A percentile compares a stretch with the other conserved stretches of the same genome.
These are phyloP conservation scores for Blastocladiella emersonii DNA, from an alignment of 371 early-diverging fungal genomes.

Conservation along the genomic window DNA sequence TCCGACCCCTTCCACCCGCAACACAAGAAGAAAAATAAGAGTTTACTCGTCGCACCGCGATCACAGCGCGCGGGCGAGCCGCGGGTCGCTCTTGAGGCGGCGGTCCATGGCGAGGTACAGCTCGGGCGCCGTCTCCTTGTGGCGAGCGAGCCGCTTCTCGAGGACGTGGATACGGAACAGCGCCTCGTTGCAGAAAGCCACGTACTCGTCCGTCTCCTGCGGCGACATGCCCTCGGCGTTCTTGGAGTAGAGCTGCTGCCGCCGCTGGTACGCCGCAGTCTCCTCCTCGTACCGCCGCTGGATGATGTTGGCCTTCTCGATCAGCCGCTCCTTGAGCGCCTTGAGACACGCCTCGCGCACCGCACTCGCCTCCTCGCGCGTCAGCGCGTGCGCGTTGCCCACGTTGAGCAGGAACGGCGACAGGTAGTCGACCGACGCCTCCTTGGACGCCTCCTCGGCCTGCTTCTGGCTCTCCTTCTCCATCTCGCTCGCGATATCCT, in stretches of 20 bases:
- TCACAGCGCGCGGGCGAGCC: constrained; percentile 14
- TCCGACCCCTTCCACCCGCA: too few species aligned
- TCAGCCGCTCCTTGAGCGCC: constrained; percentile 27
- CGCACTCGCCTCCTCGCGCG: constrained; percentile 23
- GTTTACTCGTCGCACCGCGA: too few species aligned
- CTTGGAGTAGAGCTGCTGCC: constrained; percentile 30
- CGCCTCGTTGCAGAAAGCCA: constrained; percentile 33
- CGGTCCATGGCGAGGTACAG: constrained; percentile 30
- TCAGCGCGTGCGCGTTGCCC: constrained; percentile 16
- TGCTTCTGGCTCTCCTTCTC: constrained; percentile 28
- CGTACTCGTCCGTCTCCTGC: constrained; percentile 38
- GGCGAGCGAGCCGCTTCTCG: constrained; percentile 36
- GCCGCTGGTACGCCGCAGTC: constrained; percentile 29
- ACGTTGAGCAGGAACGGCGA: constrained; percentile 39
- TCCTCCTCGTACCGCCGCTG: constrained; percentile 35
- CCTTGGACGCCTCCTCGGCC: constrained; percentile 30
- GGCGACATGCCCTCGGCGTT: constrained; percentile 34
- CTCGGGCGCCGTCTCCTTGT: constrained; percentile 39
- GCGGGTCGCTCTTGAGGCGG: constrained; percentile 22
- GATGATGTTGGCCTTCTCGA: constrained; percentile 40
- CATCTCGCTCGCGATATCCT: constrained; percentile 25
- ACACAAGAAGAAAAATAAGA: too few species aligned
- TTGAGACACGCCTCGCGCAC: constrained; percentile 33
- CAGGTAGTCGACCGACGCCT: constrained; percentile 31
- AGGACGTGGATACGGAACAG: constrained; percentile 36